Percentiles rank a stretch among this genome's conserved stretches.
Conservation (phyloP, 441 rosid species). For the Jatropha multifida region DNA sequence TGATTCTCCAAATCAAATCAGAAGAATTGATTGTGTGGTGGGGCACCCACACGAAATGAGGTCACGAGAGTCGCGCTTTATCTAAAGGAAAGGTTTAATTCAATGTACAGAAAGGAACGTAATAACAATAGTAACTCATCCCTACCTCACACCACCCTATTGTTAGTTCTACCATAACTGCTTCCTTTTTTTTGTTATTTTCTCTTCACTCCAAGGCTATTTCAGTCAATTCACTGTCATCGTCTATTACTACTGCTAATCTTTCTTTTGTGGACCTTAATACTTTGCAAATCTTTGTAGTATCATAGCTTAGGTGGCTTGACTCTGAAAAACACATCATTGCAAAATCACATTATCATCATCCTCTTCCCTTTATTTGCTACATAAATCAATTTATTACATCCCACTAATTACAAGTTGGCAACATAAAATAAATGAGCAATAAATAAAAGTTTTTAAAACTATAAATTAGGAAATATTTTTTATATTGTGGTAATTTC, state of each 20-base stretch:
- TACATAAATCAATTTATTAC: background rate
- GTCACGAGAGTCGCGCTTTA: slow-evolving; percentile 39
- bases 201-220: background rate
- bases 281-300: background rate
- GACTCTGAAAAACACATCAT: background rate
- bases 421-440: background rate
- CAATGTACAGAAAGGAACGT: slow-evolving; percentile 12
- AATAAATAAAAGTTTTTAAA: too few species aligned
- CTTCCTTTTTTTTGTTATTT: background rate
- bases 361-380: background rate
- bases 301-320: background rate
- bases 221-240: background rate
- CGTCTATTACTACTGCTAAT: background rate
- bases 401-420: background rate
- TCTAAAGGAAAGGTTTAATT: slow-evolving; percentile 15
- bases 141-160: slow-evolving; percentile 3
- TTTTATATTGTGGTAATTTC: too few species aligned
- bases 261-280: background rate
- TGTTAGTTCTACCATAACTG: slow-evolving; percentile 4
- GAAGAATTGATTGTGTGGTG: background rate
- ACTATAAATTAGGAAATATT: too few species aligned
- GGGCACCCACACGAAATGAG: slow-evolving; percentile 15
- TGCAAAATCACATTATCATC: slow-evolving; percentile 1
- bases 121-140: slow-evolving; percentile 16
- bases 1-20: background rate